Evolutionary conservation across 2,329 filamentous ascomycete genomes (phyloP).

Genomic region (Trichoderma afroharzianum): DNA sequence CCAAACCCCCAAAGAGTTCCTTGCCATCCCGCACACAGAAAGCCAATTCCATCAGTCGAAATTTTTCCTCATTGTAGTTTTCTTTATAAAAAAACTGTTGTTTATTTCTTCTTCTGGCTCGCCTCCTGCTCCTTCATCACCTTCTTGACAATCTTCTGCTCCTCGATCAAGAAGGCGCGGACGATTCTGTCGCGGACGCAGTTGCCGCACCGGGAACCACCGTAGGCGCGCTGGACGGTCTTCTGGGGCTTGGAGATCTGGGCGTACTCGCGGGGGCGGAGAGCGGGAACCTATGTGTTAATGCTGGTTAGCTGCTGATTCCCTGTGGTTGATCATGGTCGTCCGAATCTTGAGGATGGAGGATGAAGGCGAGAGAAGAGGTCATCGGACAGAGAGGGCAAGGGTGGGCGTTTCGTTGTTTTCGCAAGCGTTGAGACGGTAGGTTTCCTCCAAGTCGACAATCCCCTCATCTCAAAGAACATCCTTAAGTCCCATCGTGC

Average conservation of each 20-base stretch:
- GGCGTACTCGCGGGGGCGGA: conserved; percentile 96
- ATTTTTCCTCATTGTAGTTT: conserved; percentile 12
- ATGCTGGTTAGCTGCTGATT: conserved; percentile 19
- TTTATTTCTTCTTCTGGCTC: conserved; percentile 67
- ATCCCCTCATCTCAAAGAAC: background rate
- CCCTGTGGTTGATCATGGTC: background rate
- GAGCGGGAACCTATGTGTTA: conserved; percentile 72
- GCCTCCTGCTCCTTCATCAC: conserved; percentile 97
- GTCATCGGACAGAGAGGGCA: background rate
- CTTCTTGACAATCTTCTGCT: conserved; percentile 99
- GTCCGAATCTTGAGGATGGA: background rate
- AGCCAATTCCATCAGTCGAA: conserved; percentile 30
- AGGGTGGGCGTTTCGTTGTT: background rate
- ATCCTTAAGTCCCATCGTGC: background rate
- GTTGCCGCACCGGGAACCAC: conserved; percentile 96
- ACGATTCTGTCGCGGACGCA: conserved; percentile 98
- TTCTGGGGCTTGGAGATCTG: conserved; percentile 98
- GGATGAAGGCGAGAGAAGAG: background rate
- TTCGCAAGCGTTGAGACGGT: background rate
- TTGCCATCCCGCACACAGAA: conserved; percentile 35
- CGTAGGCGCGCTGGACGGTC: conserved; percentile 97
- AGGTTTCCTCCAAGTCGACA: background rate
- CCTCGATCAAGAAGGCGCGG: conserved; percentile 98
- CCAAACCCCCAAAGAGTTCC: conserved; percentile 37
- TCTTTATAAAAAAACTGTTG: background rate